phyloP scores from a whole-genome alignment of 2,329 filamentous ascomycete species.

The Pyricularia grisea region DNA sequence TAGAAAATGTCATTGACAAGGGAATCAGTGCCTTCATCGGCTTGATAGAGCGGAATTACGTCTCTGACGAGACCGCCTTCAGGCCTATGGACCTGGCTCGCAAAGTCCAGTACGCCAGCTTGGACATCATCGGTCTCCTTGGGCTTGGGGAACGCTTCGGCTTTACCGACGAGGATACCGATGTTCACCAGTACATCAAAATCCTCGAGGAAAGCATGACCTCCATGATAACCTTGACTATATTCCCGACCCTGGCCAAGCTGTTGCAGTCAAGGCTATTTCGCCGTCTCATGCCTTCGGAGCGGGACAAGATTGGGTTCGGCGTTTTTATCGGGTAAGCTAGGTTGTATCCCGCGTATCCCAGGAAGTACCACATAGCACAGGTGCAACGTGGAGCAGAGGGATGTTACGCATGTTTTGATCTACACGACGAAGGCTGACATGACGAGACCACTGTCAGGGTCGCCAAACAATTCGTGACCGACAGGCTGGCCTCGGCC shows the following conservation, averaged over 20 bases:
- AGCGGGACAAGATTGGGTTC: conserved; percentile 27
- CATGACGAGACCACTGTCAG: conserved; percentile 13
- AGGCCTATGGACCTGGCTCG: conserved; percentile 32
- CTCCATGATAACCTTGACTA: conserved; percentile 22
- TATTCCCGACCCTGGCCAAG: conserved; percentile 29
- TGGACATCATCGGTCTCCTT: conserved; percentile 44
- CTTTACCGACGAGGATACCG: conserved; percentile 32
- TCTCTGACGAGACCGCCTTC: conserved; percentile 17
- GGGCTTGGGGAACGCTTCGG: conserved; percentile 40
- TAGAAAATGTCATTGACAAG: conserved; percentile 15
- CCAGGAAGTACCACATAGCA: not conserved
- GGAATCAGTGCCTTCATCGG: conserved; percentile 16
- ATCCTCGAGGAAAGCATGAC: conserved; percentile 22
- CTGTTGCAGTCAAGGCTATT: conserved; percentile 31
- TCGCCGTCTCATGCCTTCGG: conserved; percentile 29
- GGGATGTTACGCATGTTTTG: not conserved
- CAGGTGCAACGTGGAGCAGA: not conserved
- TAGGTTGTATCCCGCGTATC: conserved; percentile 12
- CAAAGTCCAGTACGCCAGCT: conserved; percentile 41
- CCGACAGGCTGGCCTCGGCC: conserved; percentile 18
- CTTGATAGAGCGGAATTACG: conserved; percentile 32
- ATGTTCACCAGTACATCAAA: conserved; percentile 33
- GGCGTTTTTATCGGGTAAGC: conserved; percentile 27
- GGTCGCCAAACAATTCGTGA: conserved; percentile 27
- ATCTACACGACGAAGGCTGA: not conserved